A percentile compares a stretch with the other conserved stretches of the same genome.
Conservation (phyloP, 768 basidiomycete genomes). For the Russula dissimulans region DNA sequence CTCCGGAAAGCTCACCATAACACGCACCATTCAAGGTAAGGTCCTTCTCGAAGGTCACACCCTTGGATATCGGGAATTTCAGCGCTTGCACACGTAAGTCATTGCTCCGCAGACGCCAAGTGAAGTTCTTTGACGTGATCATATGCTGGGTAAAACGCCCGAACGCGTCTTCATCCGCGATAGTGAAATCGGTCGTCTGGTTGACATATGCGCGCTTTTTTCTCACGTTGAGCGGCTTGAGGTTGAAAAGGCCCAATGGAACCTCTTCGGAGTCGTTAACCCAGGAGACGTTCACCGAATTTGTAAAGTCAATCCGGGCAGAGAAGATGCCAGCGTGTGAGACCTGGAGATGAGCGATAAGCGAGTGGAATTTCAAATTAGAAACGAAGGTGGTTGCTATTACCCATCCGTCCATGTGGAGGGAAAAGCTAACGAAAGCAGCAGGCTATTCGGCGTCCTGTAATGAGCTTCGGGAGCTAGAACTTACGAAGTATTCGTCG, state of each 20-base stretch:
- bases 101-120: slow-evolving; percentile 53
- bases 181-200: slow-evolving; percentile 48
- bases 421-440: slow-evolving; percentile 36
- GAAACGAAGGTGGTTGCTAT: slow-evolving; percentile 20
- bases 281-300: slow-evolving; percentile 53
- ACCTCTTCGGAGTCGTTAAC: slow-evolving; percentile 38
- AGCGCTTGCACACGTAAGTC: slow-evolving; percentile 53
- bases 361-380: background rate
- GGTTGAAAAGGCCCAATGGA: slow-evolving; percentile 44
- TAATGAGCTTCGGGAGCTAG: background rate
- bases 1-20: background rate
- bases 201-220: slow-evolving; percentile 53
- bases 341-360: slow-evolving; percentile 32
- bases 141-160: slow-evolving; percentile 50
- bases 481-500: slow-evolving; percentile 50
- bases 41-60: slow-evolving; percentile 54
- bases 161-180: slow-evolving; percentile 48
- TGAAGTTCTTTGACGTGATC: slow-evolving; percentile 61
- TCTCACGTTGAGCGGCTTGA: slow-evolving; percentile 40
- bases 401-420: slow-evolving; percentile 48
- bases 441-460: background rate
- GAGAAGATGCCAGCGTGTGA: slow-evolving; percentile 58
- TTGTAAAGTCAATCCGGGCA: slow-evolving; percentile 52
- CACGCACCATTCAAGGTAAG: slow-evolving; percentile 45
- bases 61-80: slow-evolving; percentile 59